A percentile compares a stretch with the other conserved stretches of the same genome.
These are phyloP conservation scores for Aspergillus clavatus DNA, from an alignment of 2,329 filamentous ascomycete genomes.

Conservation along the genomic window DNA sequence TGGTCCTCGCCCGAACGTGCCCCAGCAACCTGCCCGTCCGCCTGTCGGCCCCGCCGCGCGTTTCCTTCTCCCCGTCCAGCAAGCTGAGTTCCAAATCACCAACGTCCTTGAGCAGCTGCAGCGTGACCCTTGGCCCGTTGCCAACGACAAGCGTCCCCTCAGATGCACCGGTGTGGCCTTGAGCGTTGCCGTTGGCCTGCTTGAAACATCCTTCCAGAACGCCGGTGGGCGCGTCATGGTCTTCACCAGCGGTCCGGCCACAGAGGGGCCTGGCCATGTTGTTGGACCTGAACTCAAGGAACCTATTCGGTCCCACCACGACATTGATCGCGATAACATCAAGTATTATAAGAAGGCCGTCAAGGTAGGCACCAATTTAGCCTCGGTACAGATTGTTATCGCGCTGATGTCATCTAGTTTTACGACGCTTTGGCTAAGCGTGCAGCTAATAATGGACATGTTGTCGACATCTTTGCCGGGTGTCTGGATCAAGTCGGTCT, in stretches of 20 bases:
- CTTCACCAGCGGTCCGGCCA: conserved; percentile 90
- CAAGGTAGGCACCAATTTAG: conserved; percentile 59
- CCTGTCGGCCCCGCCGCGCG: conserved; percentile 75
- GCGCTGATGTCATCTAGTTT: conserved; percentile 56
- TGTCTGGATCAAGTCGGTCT: conserved; percentile 96
- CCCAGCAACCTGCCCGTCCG: conserved; percentile 67
- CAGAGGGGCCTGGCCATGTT: conserved; percentile 93
- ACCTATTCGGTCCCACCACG: conserved; percentile 95
- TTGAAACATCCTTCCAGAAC: conserved; percentile 95
- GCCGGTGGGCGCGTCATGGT: conserved; percentile 94
- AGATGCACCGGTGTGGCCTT: conserved; percentile 95
- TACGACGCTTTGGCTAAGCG: conserved; percentile 93
- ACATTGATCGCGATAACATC: conserved; percentile 97
- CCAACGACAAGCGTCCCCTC: conserved; percentile 83
- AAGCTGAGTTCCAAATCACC: conserved; percentile 95
- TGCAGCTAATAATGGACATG: conserved; percentile 91
- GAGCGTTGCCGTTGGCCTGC: conserved; percentile 84
- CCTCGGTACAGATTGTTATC: background rate
- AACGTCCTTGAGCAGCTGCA: conserved; percentile 93
- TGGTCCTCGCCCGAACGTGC: conserved; percentile 67
- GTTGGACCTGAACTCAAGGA: conserved; percentile 93
- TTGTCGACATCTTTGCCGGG: conserved; percentile 95
- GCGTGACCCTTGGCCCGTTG: conserved; percentile 95
- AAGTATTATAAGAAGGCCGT: conserved; percentile 99
- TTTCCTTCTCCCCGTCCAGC: conserved; percentile 89